Evolutionary conservation across 441 rosid species (phyloP).

Genomic region (Erodium trifolium): DNA sequence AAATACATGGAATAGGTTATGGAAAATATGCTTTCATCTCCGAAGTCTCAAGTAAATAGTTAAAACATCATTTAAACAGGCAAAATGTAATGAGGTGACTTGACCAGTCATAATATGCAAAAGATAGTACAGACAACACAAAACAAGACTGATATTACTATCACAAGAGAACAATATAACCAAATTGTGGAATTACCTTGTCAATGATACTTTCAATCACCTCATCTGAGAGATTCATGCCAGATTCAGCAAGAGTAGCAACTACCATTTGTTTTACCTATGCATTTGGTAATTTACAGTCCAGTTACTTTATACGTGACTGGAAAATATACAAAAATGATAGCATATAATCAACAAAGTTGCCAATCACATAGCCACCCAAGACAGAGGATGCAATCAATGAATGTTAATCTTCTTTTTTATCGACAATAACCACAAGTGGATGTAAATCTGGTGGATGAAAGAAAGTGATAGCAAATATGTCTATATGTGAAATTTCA

Average conservation of each 20-base stretch:
- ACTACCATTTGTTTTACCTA: constrained; percentile 96
- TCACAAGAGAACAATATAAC: background rate
- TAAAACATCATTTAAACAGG: background rate
- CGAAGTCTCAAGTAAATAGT: background rate
- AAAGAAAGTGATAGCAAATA: too few relatives aligned
- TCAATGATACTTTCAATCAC: constrained; percentile 86
- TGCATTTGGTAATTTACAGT: background rate
- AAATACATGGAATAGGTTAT: background rate
- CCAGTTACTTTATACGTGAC: background rate
- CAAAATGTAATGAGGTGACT: background rate
- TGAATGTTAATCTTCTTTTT: too few relatives aligned
- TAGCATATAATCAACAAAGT: too few relatives aligned
- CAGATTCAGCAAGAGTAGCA: constrained; percentile 93
- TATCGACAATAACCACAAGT: too few relatives aligned
- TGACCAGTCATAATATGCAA: background rate
- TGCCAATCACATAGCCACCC: too few relatives aligned
- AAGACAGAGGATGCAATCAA: too few relatives aligned
- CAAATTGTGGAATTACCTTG: constrained; percentile 43
- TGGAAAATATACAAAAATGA: too few relatives aligned
- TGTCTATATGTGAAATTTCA: too few relatives aligned
- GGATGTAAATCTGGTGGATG: too few relatives aligned
- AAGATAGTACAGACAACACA: constrained; percentile 1
- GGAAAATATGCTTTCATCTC: constrained; percentile 1
- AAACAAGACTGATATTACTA: background rate
- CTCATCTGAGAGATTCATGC: constrained; percentile 87